A percentile compares a stretch with the other conserved stretches of the same genome.
phyloP scores from a whole-genome alignment of 495 filamentous ascomycete species.

The Letharia columbiana region DNA sequence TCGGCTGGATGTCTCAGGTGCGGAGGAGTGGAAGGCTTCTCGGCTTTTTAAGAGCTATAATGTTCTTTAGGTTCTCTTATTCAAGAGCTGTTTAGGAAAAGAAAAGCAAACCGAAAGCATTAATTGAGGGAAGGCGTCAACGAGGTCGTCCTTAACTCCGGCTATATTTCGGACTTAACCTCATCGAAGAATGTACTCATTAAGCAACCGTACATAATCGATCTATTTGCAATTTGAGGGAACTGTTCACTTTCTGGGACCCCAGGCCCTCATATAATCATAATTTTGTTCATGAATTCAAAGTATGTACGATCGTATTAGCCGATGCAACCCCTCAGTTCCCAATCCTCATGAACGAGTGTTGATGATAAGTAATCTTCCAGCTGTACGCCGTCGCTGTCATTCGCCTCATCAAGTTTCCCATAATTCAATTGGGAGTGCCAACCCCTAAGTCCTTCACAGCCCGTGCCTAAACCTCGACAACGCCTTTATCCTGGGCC shows the following conservation, averaged over 20 bases:
- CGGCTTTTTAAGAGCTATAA: neutral
- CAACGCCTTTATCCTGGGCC: slow-evolving; percentile 1
- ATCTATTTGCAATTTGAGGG: neutral
- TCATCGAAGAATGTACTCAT: neutral
- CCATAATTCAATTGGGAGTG: neutral
- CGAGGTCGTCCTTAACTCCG: neutral
- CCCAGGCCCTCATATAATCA: neutral
- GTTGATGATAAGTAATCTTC: neutral
- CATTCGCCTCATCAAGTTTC: slow-evolving; percentile 1
- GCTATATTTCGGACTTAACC: neutral
- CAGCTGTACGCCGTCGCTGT: slow-evolving; percentile 3
- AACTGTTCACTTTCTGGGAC: neutral
- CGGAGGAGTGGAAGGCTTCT: neutral
- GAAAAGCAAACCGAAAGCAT: neutral
- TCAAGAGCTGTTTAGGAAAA: neutral
- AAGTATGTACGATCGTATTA: neutral
- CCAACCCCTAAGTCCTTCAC: neutral
- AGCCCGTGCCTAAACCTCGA: neutral
- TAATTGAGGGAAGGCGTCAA: neutral
- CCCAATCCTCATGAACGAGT: neutral
- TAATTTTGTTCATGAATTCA: neutral
- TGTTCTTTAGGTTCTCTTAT: neutral
- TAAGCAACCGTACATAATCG: neutral
- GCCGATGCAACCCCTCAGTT: neutral
- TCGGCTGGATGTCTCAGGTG: neutral